Evolutionary conservation across 257 asterid species (phyloP), one percentile per base, ranked within the genome.

Genomic region (Ligustrum vulgare): DNA sequence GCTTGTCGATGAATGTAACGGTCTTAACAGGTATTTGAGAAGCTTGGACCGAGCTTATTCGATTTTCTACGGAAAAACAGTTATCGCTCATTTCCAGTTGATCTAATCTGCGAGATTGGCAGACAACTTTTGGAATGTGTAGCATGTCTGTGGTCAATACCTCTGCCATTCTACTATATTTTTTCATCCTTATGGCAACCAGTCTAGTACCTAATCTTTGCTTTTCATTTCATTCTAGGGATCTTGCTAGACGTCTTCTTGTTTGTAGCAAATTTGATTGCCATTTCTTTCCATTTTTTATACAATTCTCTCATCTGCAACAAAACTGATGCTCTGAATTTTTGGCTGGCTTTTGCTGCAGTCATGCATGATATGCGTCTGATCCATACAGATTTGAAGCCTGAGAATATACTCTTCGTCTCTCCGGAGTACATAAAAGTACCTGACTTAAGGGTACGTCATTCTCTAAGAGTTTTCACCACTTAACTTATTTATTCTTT

Each of bases 101-200:
- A 86, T 68, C 88, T 83, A 81, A 86, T 86, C 72, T 85, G 90
- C 73, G 90, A 86, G 85, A 86, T 83, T 86, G 90, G 83, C 75
- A 79, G 86, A 80, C 90, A 86, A 81, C 82, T 83, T 60, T 86
- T 86, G 90, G 90, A 86, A 81, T 86, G 90, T 86, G 84, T 86
- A 81, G 84, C 90, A 86, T 86, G 88, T 83, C 83, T 83, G 90
- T 86, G 65, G 70, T 70, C 9, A 45, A 37, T 69, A 63, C 71
- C 60, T 77, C 79, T 69, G 65, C 77, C 41, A 31, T 77, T 74
- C 54, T 60, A 20, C 66, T 60, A 23, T 60, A 60, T 60, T 23
- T 60, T 54, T 60, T 23, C 66, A 60, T 60, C 66, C 66, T 60
- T 22, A 22, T 60, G 66, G 15, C 65, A 58, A 58, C 65, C 65